Evolutionary conservation across 768 basidiomycete genomes (phyloP).

Genomic region (Pholiota conissans): DNA sequence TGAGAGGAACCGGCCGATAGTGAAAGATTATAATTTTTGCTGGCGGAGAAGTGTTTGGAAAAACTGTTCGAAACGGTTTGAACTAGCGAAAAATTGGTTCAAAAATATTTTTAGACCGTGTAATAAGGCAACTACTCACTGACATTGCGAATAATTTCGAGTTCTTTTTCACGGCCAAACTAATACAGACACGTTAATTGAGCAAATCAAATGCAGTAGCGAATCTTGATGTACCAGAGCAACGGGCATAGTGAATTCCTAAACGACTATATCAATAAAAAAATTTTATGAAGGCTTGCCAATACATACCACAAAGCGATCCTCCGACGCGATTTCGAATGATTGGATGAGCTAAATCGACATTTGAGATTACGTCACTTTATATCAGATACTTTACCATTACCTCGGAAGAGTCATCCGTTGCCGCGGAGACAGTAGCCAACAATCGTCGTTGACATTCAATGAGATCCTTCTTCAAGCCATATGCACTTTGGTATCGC

Average conservation of each 20-base stretch:
- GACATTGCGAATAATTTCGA: conserved; percentile 66
- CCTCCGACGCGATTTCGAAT: conserved; percentile 66
- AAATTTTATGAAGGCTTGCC: neutral
- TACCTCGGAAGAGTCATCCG: conserved; percentile 60
- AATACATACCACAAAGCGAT: conserved; percentile 59
- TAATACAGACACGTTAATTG: conserved; percentile 20
- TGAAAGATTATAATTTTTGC: conserved; percentile 37
- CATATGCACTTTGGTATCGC: conserved; percentile 73
- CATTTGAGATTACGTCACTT: conserved; percentile 8
- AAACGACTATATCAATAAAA: neutral
- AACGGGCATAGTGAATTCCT: conserved; percentile 74
- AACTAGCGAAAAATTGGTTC: conserved; percentile 26
- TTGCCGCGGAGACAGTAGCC: conserved; percentile 54
- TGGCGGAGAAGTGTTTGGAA: conserved; percentile 49
- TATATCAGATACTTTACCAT: conserved; percentile 6
- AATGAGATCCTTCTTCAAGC: conserved; percentile 64
- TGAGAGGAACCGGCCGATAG: conserved; percentile 34
- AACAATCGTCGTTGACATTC: conserved; percentile 68
- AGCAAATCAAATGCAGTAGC: neutral
- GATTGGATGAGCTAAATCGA: conserved; percentile 56
- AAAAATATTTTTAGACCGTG: neutral
- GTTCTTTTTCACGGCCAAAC: conserved; percentile 74
- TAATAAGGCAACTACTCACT: conserved; percentile 38
- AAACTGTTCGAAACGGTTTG: conserved; percentile 57
- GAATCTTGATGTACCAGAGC: conserved; percentile 45